Evolutionary conservation across 2,329 filamentous ascomycete species (phyloP).

Genomic region (Helminthosporium solani): DNA sequence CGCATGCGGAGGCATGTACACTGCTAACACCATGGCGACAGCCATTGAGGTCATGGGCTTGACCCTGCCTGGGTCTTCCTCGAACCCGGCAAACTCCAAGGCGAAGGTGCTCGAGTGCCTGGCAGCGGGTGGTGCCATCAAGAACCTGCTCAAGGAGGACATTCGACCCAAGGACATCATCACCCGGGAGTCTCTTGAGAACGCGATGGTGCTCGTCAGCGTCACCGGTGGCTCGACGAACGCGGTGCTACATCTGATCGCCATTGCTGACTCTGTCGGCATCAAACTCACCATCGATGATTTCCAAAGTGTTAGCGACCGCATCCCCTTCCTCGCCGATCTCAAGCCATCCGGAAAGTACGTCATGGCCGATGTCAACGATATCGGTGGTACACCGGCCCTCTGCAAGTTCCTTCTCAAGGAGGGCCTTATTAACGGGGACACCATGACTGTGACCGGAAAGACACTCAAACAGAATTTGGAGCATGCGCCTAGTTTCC

Average conservation of each 20-base stretch:
- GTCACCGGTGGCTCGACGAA: conserved; percentile 54
- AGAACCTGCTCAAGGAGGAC: conserved; percentile 53
- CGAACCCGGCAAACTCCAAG: conserved; percentile 53
- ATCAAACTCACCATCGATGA: conserved; percentile 54
- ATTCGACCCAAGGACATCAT: conserved; percentile 53
- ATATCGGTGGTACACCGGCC: conserved; percentile 53
- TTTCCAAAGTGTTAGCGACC: conserved; percentile 53
- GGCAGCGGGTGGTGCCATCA: conserved; percentile 52
- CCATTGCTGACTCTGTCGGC: conserved; percentile 53
- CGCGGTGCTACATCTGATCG: conserved; percentile 53
- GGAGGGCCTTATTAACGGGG: conserved; percentile 52
- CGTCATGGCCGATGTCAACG: conserved; percentile 61
- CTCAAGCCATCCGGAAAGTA: conserved; percentile 57
- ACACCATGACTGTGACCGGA: conserved; percentile 52
- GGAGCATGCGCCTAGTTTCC: conserved; percentile 62
- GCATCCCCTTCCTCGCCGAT: conserved; percentile 53
- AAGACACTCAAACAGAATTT: conserved; percentile 53
- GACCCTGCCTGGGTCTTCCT: conserved; percentile 53
- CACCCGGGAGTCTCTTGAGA: conserved; percentile 51
- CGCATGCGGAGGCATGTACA: conserved; percentile 79
- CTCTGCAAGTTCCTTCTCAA: conserved; percentile 53
- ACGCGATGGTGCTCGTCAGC: conserved; percentile 54
- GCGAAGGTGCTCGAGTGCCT: conserved; percentile 54
- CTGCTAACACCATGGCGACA: conserved; percentile 55
- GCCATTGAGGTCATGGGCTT: conserved; percentile 56